Evolutionary conservation across 2,329 filamentous ascomycete species (phyloP).

Genomic region (Graphiopsis chlorocephala): DNA sequence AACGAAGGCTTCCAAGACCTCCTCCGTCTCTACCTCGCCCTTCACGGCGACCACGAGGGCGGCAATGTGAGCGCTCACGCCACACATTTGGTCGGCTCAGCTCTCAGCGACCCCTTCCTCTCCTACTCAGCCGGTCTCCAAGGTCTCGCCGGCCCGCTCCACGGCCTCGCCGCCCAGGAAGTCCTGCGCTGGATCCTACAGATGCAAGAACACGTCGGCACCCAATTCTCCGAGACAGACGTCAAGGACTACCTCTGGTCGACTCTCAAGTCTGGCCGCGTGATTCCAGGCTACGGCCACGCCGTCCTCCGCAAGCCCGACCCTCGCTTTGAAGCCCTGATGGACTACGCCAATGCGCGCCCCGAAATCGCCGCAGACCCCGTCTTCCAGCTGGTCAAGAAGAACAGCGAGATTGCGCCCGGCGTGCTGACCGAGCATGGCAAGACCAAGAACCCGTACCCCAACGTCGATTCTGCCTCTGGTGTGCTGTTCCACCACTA

Average conservation of each 20-base stretch:
- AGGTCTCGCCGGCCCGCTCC: slow-evolving; percentile 88
- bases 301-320: slow-evolving; percentile 96
- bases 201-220: slow-evolving; percentile 87
- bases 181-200: slow-evolving; percentile 94
- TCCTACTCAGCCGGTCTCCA: slow-evolving; percentile 95
- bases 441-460: slow-evolving; percentile 69
- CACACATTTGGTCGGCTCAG: slow-evolving; percentile 91
- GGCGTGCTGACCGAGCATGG: slow-evolving; percentile 89
- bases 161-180: slow-evolving; percentile 92
- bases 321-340: slow-evolving; percentile 91
- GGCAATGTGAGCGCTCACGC: slow-evolving; percentile 96
- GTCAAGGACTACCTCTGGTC: slow-evolving; percentile 89
- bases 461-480: slow-evolving; percentile 91
- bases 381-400: slow-evolving; percentile 89
- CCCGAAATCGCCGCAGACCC: slow-evolving; percentile 84
- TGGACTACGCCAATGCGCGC: slow-evolving; percentile 86
- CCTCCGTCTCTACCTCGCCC: slow-evolving; percentile 86
- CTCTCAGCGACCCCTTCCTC: slow-evolving; percentile 90
- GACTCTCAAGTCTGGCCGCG: slow-evolving; percentile 88
- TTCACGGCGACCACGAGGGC: slow-evolving; percentile 97
- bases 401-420: slow-evolving; percentile 88
- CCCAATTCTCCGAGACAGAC: slow-evolving; percentile 73
- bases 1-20: slow-evolving; percentile 95
- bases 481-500: slow-evolving; percentile 98
- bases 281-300: slow-evolving; percentile 93